Percentiles rank a stretch among this genome's conserved stretches.
Conservation (phyloP, 495 filamentous ascomycete species). For the Darksidea phi region DNA sequence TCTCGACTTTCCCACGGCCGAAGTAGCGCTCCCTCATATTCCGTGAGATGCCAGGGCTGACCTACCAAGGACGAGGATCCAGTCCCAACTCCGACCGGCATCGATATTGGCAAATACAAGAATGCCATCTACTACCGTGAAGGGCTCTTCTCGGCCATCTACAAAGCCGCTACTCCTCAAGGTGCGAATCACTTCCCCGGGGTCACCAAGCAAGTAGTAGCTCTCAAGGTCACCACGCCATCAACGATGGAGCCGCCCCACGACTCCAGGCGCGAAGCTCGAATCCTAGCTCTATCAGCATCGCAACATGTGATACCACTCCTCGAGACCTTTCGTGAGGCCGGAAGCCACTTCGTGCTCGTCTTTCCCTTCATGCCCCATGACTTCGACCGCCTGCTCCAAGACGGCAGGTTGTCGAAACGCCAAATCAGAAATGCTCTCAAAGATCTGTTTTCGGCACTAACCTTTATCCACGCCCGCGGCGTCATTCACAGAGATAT, state of each 20-base stretch:
- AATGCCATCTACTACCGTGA: slow-evolving; percentile 68
- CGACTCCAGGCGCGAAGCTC: slow-evolving; percentile 71
- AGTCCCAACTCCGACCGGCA: slow-evolving; percentile 40
- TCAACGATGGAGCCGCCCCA: slow-evolving; percentile 74
- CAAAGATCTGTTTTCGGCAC: slow-evolving; percentile 66
- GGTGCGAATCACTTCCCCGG: background rate
- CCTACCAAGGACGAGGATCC: background rate
- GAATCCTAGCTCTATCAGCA: slow-evolving; percentile 59
- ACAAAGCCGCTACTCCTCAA: slow-evolving; percentile 51
- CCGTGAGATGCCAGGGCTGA: background rate
- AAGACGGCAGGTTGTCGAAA: slow-evolving; percentile 45
- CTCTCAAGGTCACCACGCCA: slow-evolving; percentile 85
- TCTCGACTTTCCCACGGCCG: background rate
- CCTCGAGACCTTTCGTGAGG: slow-evolving; percentile 65
- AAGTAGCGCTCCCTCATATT: background rate
- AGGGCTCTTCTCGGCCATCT: slow-evolving; percentile 83
- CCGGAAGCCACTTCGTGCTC: slow-evolving; percentile 69
- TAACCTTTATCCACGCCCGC: slow-evolving; percentile 66
- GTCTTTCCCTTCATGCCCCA: slow-evolving; percentile 80
- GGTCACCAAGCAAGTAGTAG: slow-evolving; percentile 49
- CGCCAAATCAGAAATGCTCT: slow-evolving; percentile 53
- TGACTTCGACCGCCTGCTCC: slow-evolving; percentile 65
- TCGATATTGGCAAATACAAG: slow-evolving; percentile 67
- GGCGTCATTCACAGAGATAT: slow-evolving; percentile 90
- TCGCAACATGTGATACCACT: slow-evolving; percentile 62